Base-by-base conservation (phyloP, 2,329 filamentous ascomycete genomes). In the Hypomyces rosellus region DNA sequence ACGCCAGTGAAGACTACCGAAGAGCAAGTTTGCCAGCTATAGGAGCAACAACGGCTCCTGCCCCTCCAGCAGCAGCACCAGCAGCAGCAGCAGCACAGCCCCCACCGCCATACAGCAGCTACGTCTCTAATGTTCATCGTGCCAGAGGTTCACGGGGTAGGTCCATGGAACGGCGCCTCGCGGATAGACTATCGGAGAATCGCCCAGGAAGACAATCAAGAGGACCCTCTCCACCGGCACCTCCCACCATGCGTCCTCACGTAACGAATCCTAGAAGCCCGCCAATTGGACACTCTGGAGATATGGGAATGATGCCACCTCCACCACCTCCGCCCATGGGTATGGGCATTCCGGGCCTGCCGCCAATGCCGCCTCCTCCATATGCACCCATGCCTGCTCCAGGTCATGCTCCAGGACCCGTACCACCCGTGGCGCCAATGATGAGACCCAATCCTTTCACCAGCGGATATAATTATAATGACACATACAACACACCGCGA, bases 1-100 rank as follows among this genome's bases (percentile, higher is more conserved):
- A 82, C 59, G 75, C 82, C 74, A 82, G 82, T 51, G 79, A 85
- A 25, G 72, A 81, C 53, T 84, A 81, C 53, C 66, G 72, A 43
- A 48, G 51, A 16, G 45, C 48, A 5, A 53, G 47, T 67, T 59
- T 65, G 33, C 61, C 65, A 22, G 57, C 61, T 8, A 55, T 64
- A 5, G 36, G 36, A 38, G 36, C 36, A 16, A n/a, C 36, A 12
- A 16, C 36, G 13, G 36, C 13, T 11, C 25, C 25, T 6, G 25
- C 25, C 18, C 52, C 60, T 41, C 49, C 51, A 13, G 33, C 51
- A 25, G 42, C 54, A 20, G 57, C 61, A 8, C 49, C 51, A 13
- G 33, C 51, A 25, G 42, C 54, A 20, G 57, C 61, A 8, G 51
- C 61, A 18, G 56, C 65, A 30, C 56, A 55, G 34, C 50, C 50